Evolutionary conservation across 2,329 filamentous ascomycete genomes (phyloP).

Genomic region (Coniochaeta ligniaria): DNA sequence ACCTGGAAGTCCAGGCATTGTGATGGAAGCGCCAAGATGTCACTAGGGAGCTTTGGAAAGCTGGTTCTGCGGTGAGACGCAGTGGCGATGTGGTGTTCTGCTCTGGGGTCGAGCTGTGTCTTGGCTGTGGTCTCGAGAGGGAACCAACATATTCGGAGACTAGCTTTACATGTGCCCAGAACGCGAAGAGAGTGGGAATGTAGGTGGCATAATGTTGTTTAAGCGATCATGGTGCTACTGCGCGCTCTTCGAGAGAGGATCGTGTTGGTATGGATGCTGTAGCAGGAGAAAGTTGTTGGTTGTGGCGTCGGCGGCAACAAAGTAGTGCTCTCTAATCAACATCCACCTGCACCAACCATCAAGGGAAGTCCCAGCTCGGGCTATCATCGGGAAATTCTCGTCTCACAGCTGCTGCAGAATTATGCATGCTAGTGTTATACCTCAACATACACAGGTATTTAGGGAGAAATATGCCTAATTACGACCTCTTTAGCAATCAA

Average conservation of each 20-base stretch:
- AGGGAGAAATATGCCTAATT: too few species aligned
- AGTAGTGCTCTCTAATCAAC: not conserved
- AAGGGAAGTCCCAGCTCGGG: not conserved
- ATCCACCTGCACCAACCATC: not conserved
- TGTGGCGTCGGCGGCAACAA: not conserved
- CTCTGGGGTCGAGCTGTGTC: constrained; percentile 11
- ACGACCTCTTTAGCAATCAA: too few species aligned
- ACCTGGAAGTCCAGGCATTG: constrained; percentile 26
- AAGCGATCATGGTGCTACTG: not conserved
- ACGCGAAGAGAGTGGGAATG: not conserved
- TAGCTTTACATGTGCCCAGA: not conserved
- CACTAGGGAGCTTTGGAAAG: not conserved
- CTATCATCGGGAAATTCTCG: not conserved
- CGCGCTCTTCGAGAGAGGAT: not conserved
- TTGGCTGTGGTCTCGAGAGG: constrained; percentile 16
- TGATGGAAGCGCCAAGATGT: not conserved
- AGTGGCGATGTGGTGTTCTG: not conserved
- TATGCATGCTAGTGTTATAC: too few species aligned
- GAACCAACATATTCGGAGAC: constrained; percentile 18
- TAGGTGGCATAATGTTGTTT: not conserved
- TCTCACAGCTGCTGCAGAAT: too few species aligned
- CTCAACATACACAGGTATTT: too few species aligned
- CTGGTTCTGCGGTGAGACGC: not conserved
- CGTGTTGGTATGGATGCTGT: not conserved
- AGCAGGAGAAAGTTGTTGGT: not conserved